These are phyloP conservation scores for Alternaria arbusti DNA, from an alignment of 2,329 filamentous ascomycete genomes.

Conservation along the genomic window DNA sequence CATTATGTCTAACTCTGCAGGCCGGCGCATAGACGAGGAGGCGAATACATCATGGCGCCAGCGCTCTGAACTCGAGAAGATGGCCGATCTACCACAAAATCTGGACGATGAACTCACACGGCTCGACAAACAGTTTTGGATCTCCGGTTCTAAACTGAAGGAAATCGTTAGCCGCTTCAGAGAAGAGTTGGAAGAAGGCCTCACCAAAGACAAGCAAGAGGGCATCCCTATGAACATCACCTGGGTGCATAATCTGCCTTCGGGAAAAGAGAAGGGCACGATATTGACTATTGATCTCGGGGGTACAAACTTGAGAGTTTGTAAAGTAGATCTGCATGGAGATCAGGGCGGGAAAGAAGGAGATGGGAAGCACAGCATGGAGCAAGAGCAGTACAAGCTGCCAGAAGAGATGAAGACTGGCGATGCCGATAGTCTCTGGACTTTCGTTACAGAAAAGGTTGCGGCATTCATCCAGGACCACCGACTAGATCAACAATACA, in stretches of 20 bases:
- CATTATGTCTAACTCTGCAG: slow-evolving; percentile 19
- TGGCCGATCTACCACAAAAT: slow-evolving; percentile 23
- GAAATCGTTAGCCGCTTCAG: slow-evolving; percentile 30
- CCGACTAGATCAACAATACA: slow-evolving; percentile 69
- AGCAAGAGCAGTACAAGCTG: slow-evolving; percentile 95
- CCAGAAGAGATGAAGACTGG: slow-evolving; percentile 91
- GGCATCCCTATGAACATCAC: slow-evolving; percentile 87
- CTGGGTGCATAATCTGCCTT: slow-evolving; percentile 91
- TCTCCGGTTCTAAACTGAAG: slow-evolving; percentile 26
- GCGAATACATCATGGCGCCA: slow-evolving; percentile 26
- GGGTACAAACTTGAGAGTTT: slow-evolving; percentile 93
- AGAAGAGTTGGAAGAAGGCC: slow-evolving; percentile 35
- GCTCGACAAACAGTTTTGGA: slow-evolving; percentile 34
- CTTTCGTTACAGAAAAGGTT: slow-evolving; percentile 91
- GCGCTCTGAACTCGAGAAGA: slow-evolving; percentile 23
- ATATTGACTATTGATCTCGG: slow-evolving; percentile 94
- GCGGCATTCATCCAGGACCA: slow-evolving; percentile 89
- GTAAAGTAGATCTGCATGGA: slow-evolving; percentile 87
- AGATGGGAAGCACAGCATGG: slow-evolving; percentile 70
- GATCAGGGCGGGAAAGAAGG: slow-evolving; percentile 74
- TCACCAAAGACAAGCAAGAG: slow-evolving; percentile 23
- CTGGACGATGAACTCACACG: slow-evolving; percentile 28
- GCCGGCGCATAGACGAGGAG: slow-evolving; percentile 13
- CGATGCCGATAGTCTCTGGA: slow-evolving; percentile 85
- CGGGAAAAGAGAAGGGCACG: slow-evolving; percentile 84